These are phyloP conservation scores for Paramyrothecium sp. DNA, from an alignment of 2,329 filamentous ascomycete genomes.

Conservation along the genomic window DNA sequence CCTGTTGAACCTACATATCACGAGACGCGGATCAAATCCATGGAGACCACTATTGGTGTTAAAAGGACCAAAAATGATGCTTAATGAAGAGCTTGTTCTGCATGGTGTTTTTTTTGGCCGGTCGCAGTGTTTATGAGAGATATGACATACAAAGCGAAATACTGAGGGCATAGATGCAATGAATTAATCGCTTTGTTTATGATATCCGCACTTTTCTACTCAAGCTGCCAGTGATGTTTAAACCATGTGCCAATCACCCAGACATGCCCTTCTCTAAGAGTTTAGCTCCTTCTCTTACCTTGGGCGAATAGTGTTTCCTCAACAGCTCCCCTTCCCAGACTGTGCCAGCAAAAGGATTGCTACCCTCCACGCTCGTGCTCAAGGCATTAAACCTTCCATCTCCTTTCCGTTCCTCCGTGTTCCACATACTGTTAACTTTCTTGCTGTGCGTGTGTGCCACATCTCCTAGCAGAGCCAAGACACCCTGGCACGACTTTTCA, in stretches of 20 bases:
- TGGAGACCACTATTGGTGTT: conserved; percentile 31
- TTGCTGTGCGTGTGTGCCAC: conserved; percentile 78
- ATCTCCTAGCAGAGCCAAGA: conserved; percentile 74
- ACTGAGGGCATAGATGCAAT: too few species aligned
- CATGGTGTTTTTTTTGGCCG: conserved; percentile 14
- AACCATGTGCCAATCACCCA: conserved; percentile 11
- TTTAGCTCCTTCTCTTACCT: conserved; percentile 73
- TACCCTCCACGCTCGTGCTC: conserved; percentile 73
- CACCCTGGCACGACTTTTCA: conserved; percentile 81
- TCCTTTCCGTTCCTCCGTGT: conserved; percentile 89
- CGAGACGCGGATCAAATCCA: conserved; percentile 30
- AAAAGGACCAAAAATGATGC: conserved; percentile 20
- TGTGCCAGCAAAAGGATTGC: conserved; percentile 86
- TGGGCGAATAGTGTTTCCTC: conserved; percentile 80
- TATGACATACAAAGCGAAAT: too few species aligned
- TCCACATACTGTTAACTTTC: conserved; percentile 85
- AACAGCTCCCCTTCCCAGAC: conserved; percentile 93
- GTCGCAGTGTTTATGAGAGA: too few species aligned
- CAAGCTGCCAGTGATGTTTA: not conserved
- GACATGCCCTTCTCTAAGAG: conserved; percentile 66
- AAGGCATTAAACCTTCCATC: conserved; percentile 82
- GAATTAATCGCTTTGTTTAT: not conserved
- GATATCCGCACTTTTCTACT: not conserved
- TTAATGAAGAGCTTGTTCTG: conserved; percentile 10
- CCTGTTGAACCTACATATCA: conserved; percentile 20